Conservation (phyloP, 306 rosid species). For the Quercus gilva region DNA sequence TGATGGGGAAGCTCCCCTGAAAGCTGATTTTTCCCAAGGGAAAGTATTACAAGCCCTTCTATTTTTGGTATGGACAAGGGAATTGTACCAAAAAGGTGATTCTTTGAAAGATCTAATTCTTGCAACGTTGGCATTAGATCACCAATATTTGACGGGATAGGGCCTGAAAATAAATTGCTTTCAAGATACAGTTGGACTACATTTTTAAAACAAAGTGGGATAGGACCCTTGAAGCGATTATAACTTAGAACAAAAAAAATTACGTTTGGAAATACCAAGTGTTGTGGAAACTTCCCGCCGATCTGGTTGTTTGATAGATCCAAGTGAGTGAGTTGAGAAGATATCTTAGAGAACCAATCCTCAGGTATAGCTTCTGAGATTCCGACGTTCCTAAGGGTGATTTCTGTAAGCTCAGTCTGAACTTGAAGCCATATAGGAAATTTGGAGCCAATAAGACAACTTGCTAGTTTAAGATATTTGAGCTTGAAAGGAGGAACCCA, state of each 20-base stretch:
- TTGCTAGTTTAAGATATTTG: background rate
- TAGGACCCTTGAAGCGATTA: too few relatives aligned
- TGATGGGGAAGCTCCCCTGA: slow-evolving; percentile 5
- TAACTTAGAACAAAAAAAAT: background rate
- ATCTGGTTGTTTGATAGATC: slow-evolving; percentile 4
- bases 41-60: accelerated
- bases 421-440: slow-evolving; percentile 26
- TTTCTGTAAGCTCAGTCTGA: background rate
- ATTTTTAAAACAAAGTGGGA: too few relatives aligned
- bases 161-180: slow-evolving; percentile 13
- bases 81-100: background rate
- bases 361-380: background rate
- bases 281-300: background rate
- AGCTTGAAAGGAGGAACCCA: slow-evolving; percentile 23
- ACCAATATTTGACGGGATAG: slow-evolving; percentile 7
- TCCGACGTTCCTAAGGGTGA: background rate
- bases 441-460: background rate
- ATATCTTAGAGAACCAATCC: background rate
- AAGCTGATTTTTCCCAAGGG: background rate
- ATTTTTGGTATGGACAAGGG: background rate
- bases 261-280: too few relatives aligned
- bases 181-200: background rate
- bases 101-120: background rate
- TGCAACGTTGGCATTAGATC: background rate
- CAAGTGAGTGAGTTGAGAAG: background rate